Conservation (phyloP, 2,329 filamentous ascomycete species). For the Paramyrothecium sp. region DNA sequence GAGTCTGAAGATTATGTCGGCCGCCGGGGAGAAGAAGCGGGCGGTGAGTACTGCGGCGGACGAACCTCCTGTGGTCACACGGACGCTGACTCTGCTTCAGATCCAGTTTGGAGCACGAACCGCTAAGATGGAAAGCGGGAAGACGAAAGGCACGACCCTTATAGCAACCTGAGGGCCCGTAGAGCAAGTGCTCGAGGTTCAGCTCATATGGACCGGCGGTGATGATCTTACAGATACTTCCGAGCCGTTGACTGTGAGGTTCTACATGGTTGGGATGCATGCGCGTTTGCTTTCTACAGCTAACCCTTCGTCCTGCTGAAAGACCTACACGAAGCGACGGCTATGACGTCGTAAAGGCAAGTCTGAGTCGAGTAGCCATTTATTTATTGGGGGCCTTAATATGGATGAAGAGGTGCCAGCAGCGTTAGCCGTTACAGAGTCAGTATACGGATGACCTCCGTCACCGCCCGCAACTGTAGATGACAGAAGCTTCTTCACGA, state of each 20-base stretch:
- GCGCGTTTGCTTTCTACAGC: constrained; percentile 47
- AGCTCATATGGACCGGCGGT: constrained; percentile 39
- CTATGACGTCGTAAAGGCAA: constrained; percentile 62
- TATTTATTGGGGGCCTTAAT: background rate
- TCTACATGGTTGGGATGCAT: constrained; percentile 18
- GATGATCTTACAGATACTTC: constrained; percentile 78
- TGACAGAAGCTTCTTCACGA: background rate
- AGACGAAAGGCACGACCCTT: constrained; percentile 66
- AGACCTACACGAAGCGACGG: constrained; percentile 23
- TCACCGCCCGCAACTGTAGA: background rate
- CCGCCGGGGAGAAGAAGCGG: constrained; percentile 87
- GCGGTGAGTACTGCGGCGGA: constrained; percentile 57
- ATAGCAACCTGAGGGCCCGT: constrained; percentile 39
- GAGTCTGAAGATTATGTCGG: constrained; percentile 66
- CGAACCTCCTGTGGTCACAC: background rate
- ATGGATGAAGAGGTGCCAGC: background rate
- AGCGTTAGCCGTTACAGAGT: background rate
- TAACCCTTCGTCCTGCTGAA: constrained; percentile 38
- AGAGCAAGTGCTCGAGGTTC: constrained; percentile 15
- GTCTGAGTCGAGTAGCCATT: constrained; percentile 50
- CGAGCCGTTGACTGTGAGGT: constrained; percentile 46
- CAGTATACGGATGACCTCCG: background rate
- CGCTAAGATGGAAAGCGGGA: constrained; percentile 75
- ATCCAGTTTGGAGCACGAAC: constrained; percentile 83
- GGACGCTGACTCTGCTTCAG: constrained; percentile 32